Percentiles rank a stretch among this genome's conserved stretches.
phyloP scores from a whole-genome alignment of 768 basidiomycete species.

The Russula foetens region DNA sequence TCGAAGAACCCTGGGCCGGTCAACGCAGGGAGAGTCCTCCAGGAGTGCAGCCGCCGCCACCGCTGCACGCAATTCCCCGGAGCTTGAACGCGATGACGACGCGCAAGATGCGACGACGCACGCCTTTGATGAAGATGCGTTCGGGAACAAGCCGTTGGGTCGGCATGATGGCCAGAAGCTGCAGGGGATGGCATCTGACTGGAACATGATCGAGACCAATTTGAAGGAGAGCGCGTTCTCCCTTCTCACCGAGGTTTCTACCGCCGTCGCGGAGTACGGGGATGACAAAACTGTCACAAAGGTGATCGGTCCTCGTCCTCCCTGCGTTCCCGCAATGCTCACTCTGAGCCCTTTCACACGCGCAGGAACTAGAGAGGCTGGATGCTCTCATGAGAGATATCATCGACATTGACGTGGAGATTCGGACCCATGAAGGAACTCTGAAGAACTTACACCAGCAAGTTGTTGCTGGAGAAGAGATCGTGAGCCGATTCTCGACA shows the following conservation, averaged over 20 bases:
- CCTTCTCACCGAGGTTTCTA: conserved; percentile 44
- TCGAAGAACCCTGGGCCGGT: conserved; percentile 23
- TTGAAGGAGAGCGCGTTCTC: conserved; percentile 37
- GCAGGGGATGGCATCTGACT: conserved; percentile 52
- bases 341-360: neutral
- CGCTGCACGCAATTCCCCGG: no score
- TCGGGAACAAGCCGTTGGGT: conserved; percentile 59
- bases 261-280: conserved; percentile 53
- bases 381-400: conserved; percentile 62
- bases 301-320: conserved; percentile 30
- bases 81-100: conserved; percentile 24
- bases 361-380: conserved; percentile 49
- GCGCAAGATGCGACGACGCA: conserved; percentile 26
- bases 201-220: conserved; percentile 45
- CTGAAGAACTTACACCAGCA: conserved; percentile 50
- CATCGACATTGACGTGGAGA: conserved; percentile 57
- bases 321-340: neutral
- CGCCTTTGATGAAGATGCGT: conserved; percentile 49
- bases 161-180: conserved; percentile 45
- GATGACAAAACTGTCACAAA: conserved; percentile 45
- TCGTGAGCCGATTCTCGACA: conserved; percentile 37
- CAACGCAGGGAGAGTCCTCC: neutral
- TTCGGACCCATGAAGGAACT: conserved; percentile 45
- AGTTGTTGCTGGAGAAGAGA: conserved; percentile 41
- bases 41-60: neutral